Conservation (phyloP, 768 basidiomycete species). For the Auricularia sp. region DNA sequence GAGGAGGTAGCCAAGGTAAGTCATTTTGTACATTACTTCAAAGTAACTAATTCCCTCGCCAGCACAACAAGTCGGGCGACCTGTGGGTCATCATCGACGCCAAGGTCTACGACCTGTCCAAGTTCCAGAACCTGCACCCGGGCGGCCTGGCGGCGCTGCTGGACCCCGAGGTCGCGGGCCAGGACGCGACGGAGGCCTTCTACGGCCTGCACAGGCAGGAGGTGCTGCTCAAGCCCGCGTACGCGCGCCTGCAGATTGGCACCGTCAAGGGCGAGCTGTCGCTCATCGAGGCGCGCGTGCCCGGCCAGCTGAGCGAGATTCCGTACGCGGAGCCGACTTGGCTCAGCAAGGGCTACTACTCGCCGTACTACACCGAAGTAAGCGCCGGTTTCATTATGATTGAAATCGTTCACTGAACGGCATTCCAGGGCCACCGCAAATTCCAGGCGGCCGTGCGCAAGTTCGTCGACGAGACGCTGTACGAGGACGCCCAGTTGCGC, state of each 20-base stretch:
- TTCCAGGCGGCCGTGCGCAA: slow-evolving; percentile 52
- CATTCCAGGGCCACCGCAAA: slow-evolving; percentile 43
- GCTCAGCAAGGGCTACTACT: slow-evolving; percentile 58
- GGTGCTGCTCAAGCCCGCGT: slow-evolving; percentile 67
- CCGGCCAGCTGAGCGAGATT: slow-evolving; percentile 57
- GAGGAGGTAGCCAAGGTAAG: slow-evolving; percentile 68
- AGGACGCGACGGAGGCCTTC: slow-evolving; percentile 82
- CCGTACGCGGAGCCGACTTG: slow-evolving; percentile 89
- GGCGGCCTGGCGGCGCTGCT: slow-evolving; percentile 72
- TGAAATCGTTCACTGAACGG: background rate
- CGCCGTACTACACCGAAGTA: slow-evolving; percentile 62
- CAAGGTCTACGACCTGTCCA: slow-evolving; percentile 74
- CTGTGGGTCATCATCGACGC: slow-evolving; percentile 80
- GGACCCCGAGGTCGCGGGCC: slow-evolving; percentile 70
- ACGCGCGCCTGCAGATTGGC: slow-evolving; percentile 66
- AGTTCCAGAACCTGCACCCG: slow-evolving; percentile 73
- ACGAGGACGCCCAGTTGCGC: slow-evolving; percentile 36
- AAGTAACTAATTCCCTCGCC: background rate
- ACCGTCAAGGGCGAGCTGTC: slow-evolving; percentile 51
- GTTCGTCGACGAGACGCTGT: slow-evolving; percentile 61
- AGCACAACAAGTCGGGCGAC: slow-evolving; percentile 74
- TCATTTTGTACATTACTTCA: background rate
- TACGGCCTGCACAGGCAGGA: slow-evolving; percentile 83
- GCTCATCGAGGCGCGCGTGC: slow-evolving; percentile 35
- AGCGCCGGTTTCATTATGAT: slow-evolving; percentile 23